phyloP scores from a whole-genome alignment of 192 early-diverging fungal species.

The Backusella australiensis region DNA sequence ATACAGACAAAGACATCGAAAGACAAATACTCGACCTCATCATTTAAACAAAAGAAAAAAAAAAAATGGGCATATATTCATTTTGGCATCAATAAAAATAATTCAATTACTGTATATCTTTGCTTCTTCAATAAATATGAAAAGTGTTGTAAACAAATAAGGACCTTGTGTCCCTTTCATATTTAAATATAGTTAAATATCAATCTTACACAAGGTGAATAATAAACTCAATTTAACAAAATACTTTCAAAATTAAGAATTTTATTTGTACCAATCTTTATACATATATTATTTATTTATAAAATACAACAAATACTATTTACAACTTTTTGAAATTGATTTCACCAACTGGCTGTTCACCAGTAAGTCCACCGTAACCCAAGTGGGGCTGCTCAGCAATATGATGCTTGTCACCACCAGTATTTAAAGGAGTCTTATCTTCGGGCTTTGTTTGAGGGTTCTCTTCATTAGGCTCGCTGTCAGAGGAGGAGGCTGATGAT shows the following conservation, averaged over 20 bases:
- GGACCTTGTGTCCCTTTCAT: too few relatives aligned
- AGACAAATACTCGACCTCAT: neutral
- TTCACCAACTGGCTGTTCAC: slow-evolving; percentile 31
- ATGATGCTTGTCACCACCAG: slow-evolving; percentile 18
- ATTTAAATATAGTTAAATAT: too few relatives aligned
- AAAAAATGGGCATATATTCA: neutral
- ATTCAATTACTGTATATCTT: too few relatives aligned
- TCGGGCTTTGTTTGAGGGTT: neutral
- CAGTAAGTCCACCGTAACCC: slow-evolving; percentile 24
- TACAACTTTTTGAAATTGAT: slow-evolving; percentile 25
- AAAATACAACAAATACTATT: neutral
- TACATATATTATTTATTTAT: neutral
- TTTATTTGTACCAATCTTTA: neutral
- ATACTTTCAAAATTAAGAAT: neutral
- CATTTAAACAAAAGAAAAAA: neutral
- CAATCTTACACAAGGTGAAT: too few relatives aligned
- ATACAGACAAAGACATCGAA: neutral
- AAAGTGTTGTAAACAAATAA: too few relatives aligned
- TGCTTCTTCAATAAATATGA: too few relatives aligned
- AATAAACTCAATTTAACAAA: neutral
- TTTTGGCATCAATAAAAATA: neutral
- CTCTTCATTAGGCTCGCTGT: neutral
- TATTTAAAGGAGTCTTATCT: slow-evolving; percentile 11
- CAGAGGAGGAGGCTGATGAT: neutral
- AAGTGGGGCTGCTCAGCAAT: slow-evolving; percentile 22